Evolutionary conservation across 345 rosid species (phyloP), one percentile per base, ranked within the genome.

Genomic region (Ceriops decandra): DNA sequence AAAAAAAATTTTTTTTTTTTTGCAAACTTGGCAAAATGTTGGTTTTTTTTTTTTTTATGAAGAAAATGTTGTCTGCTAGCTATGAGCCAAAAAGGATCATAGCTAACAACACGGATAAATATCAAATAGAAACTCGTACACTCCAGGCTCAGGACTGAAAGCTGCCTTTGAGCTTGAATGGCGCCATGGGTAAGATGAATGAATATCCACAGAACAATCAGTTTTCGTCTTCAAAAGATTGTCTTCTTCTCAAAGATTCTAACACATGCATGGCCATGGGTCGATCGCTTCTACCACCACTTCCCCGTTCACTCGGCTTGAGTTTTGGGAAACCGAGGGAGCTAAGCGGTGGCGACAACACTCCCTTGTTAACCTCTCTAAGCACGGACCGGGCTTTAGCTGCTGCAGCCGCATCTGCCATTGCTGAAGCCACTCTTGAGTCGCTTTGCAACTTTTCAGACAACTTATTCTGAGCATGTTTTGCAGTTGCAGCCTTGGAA

Each of bases 231-330:
- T 89, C 96, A 64, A 88, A 87, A 63, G 77, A 73, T 61, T 87
- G 87, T 67, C 85, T 77, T 73, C 93, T 88, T 72, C 97, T 86
- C 51, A 93, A 51, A 28, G 98, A 88, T 83, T 93, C 96, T 75
- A 91, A 60, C 46, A 93, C 85, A 60, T 85, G 84, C 15, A 72
- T 49, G 5, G 91, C 84, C 15, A 74, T 49, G 3, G 91, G 85
- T n/a, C 86, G 83, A 63, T 80, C 81, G 71, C 36, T 75, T 67
- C 74, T 79, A 32, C 63, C 35, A 49, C 72, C 74, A 54, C 5
- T 64, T 57, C 85, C 86, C 54, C 68, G 77, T 61, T 70, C 80
- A 57, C 70, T 62, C 62, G 85, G 63, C 72, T 79, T 88, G 68
- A 91, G 86, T 74, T 88, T 91, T 5, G 96, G 99, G 74, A 85